Percentiles rank a stretch among this genome's conserved stretches.
Evolutionary conservation across 2,329 filamentous ascomycete species (phyloP).

Genomic region (Nannizzia gypsea): DNA sequence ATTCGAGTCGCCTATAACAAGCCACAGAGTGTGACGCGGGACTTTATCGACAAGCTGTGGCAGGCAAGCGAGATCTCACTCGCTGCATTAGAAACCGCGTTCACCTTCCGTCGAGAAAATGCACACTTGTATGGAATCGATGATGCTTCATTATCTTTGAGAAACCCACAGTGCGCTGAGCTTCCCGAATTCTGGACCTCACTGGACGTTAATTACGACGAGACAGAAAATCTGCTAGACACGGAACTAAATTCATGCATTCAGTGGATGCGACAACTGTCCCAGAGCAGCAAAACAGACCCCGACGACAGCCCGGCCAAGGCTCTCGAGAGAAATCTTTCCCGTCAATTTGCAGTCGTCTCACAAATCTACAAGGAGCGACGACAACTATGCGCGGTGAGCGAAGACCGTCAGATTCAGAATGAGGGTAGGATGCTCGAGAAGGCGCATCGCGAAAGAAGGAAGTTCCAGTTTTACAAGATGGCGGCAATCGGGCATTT

Average conservation of each 20-base stretch:
- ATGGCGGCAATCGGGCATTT: slow-evolving; percentile 42
- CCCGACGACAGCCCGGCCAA: slow-evolving; percentile 28
- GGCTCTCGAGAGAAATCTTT: slow-evolving; percentile 39
- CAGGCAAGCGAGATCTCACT: slow-evolving; percentile 69
- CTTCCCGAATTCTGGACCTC: slow-evolving; percentile 83
- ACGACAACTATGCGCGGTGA: slow-evolving; percentile 45
- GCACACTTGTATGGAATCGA: slow-evolving; percentile 55
- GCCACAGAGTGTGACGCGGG: slow-evolving; percentile 40
- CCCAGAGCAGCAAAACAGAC: slow-evolving; percentile 14
- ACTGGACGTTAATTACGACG: slow-evolving; percentile 30
- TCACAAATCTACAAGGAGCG: slow-evolving; percentile 50
- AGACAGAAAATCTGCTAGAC: slow-evolving; percentile 30
- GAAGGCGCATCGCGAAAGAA: slow-evolving; percentile 30
- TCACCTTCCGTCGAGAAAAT: slow-evolving; percentile 60
- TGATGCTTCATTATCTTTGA: slow-evolving; percentile 40
- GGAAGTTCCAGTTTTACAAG: slow-evolving; percentile 37
- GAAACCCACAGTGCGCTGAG: slow-evolving; percentile 53
- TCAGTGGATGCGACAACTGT: slow-evolving; percentile 27
- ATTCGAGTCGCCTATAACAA: slow-evolving; percentile 61
- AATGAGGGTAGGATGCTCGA: slow-evolving; percentile 40
- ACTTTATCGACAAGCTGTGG: slow-evolving; percentile 37
- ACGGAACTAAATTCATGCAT: slow-evolving; percentile 31
- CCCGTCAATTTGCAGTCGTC: slow-evolving; percentile 45
- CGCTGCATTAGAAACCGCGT: slow-evolving; percentile 50
- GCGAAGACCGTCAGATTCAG: slow-evolving; percentile 38